These are phyloP conservation scores for Eucalyptus cloeziana DNA, from an alignment of 345 rosid species.

Conservation along the genomic window DNA sequence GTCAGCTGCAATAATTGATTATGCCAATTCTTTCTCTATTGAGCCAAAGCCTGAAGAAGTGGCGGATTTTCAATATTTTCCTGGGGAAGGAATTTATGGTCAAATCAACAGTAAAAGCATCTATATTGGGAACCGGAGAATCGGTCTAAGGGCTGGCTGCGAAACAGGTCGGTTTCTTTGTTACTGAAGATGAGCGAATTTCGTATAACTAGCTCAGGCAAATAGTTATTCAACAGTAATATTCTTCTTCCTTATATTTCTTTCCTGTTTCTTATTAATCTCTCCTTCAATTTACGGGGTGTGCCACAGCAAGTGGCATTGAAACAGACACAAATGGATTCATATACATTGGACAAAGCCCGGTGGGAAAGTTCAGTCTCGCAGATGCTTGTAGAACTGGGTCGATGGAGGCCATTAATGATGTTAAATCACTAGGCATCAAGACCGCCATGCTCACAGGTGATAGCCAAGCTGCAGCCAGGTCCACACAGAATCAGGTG, in stretches of 20 bases:
- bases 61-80: slow-evolving; percentile 50
- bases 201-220: neutral
- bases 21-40: slow-evolving; percentile 32
- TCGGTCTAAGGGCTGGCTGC: slow-evolving; percentile 40
- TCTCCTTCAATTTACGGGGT: neutral
- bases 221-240: neutral
- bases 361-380: slow-evolving; percentile 40
- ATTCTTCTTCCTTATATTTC: neutral
- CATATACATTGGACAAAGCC: slow-evolving; percentile 27
- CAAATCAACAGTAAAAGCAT: slow-evolving; percentile 43
- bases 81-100: slow-evolving; percentile 76
- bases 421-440: slow-evolving; percentile 46
- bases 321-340: slow-evolving; percentile 47
- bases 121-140: slow-evolving; percentile 51
- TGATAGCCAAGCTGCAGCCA: slow-evolving; percentile 56
- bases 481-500: slow-evolving; percentile 62
- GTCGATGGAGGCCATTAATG: slow-evolving; percentile 41
- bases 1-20: slow-evolving; percentile 65
- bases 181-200: neutral
- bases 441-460: slow-evolving; percentile 74
- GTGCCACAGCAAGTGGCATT: slow-evolving; percentile 1
- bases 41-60: slow-evolving; percentile 58
- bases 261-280: neutral
- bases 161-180: slow-evolving; percentile 22
- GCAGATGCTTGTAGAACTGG: slow-evolving; percentile 68